Percentiles rank a stretch among this genome's conserved stretches.
Conservation (phyloP, 495 filamentous ascomycete genomes). For the Hyaloscypha finlandica region DNA sequence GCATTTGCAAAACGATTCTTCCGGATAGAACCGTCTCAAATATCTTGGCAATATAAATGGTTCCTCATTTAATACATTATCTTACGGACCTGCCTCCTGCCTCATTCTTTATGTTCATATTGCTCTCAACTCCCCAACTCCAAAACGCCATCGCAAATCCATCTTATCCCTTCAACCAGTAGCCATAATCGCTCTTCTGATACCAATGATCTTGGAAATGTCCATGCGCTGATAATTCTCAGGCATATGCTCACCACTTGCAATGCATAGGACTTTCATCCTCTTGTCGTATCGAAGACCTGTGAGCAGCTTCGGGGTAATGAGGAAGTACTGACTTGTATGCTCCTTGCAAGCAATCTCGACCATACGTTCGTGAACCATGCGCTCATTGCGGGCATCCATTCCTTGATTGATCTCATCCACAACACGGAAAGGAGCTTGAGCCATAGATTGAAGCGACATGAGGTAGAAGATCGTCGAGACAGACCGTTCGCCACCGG, state of each 20-base stretch:
- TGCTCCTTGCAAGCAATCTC: slow-evolving; percentile 83
- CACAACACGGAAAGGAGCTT: slow-evolving; percentile 97
- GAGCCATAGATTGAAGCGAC: slow-evolving; percentile 91
- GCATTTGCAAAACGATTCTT: neutral
- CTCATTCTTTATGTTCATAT: neutral
- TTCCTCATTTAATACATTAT: neutral
- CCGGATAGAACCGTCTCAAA: neutral
- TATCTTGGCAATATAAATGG: neutral
- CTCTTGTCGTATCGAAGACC: slow-evolving; percentile 81
- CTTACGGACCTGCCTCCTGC: neutral
- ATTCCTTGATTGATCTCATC: slow-evolving; percentile 99
- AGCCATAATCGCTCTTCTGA: slow-evolving; percentile 41
- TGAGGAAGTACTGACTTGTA: slow-evolving; percentile 84
- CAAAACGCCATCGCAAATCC: neutral
- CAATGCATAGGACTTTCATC: slow-evolving; percentile 94
- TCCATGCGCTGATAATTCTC: slow-evolving; percentile 55
- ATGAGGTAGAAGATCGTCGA: slow-evolving; percentile 99
- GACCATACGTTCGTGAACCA: slow-evolving; percentile 96
- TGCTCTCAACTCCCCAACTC: neutral
- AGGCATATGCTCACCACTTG: slow-evolving; percentile 89
- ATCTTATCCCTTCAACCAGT: slow-evolving; percentile 16
- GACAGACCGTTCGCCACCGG: slow-evolving; percentile 93
- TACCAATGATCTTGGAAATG: slow-evolving; percentile 51
- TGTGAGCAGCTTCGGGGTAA: slow-evolving; percentile 94
- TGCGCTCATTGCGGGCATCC: slow-evolving; percentile 96